Conservation (phyloP, 345 rosid genomes). For the Iberis pinnata region DNA sequence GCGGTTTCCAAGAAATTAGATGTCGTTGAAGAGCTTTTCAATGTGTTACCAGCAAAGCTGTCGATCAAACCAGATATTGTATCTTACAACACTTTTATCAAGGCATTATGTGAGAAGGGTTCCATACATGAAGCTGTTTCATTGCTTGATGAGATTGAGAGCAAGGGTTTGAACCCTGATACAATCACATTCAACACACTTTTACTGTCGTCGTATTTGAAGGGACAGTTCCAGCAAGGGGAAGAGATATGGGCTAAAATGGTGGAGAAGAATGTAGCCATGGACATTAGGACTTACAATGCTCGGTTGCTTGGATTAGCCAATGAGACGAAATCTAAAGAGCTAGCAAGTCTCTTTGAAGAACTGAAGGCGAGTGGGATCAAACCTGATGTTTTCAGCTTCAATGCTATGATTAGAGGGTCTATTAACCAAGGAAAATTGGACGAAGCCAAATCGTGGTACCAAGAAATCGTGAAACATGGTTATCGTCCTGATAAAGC, state of each 20-base stretch:
- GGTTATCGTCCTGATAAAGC: constrained; percentile 29
- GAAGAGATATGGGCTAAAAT: constrained; percentile 51
- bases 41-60: constrained; percentile 41
- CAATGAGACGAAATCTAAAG: constrained; percentile 32
- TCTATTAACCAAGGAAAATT: constrained; percentile 36
- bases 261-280: constrained; percentile 38
- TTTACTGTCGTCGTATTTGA: constrained; percentile 37
- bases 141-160: constrained; percentile 49
- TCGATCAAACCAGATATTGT: constrained; percentile 42
- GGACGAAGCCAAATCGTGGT: constrained; percentile 47
- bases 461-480: constrained; percentile 35
- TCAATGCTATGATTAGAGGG: constrained; percentile 54
- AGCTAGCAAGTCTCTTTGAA: constrained; percentile 33
- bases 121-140: constrained; percentile 35
- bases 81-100: constrained; percentile 51
- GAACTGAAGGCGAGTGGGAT: constrained; percentile 42
- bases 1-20: constrained; percentile 43
- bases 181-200: constrained; percentile 58
- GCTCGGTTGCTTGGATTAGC: constrained; percentile 49
- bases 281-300: constrained; percentile 51
- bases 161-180: constrained; percentile 42
- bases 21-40: constrained; percentile 33
- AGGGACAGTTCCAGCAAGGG: constrained; percentile 41
- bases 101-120: constrained; percentile 52
- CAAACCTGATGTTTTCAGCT: constrained; percentile 42